Evolutionary conservation across 2,329 filamentous ascomycete genomes (phyloP), one percentile per base, ranked within the genome.

Genomic region (Fusarium papillatum): DNA sequence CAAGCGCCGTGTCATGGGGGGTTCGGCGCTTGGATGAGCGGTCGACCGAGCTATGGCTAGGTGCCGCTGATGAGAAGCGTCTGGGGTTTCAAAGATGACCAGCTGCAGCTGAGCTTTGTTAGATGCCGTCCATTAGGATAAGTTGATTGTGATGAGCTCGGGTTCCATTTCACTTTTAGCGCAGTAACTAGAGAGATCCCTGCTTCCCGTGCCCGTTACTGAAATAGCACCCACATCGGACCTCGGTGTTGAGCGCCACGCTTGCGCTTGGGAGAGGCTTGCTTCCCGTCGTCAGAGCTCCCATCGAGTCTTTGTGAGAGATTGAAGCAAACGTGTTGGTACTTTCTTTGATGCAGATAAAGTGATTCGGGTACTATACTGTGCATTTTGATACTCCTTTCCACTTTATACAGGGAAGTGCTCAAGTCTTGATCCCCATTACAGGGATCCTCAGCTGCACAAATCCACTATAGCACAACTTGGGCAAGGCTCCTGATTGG

Each of bases 1-100:
- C 39, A 67, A 67, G 64, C 64, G 64, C 55, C 48, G 55, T 61
- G 39, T 62, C 55, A 62, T 29, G 22, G 64, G 50, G 50, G 29
- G 16, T 38, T 38, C 39, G 36, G 64, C 64, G 64, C 64, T 61
- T 61, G 34, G 34, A 38, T 36, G 24, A 53, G 53, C 29, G 29
- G 29, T 50, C 24, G 61, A 46, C 16, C 34, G 60, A 31, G 26
- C 34, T 36, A 43, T 19, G 17, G 29, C 22, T 61, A 36, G 34
- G 34, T 36, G 24, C 55, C 50, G 36, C 26, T 13, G 17, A 71
- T 36, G 60, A 48, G 57, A 71, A 53, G 34, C 38, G 29, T 57
- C 50, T 57, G 19, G 60, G 36, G 36, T 64, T 48, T 46, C 41
- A 64, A 64, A 64, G 50, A 48, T 46, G 24, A 34, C 39, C 41